phyloP scores from a whole-genome alignment of 495 filamentous ascomycete species.

The Rhizodiscina lignyota region DNA sequence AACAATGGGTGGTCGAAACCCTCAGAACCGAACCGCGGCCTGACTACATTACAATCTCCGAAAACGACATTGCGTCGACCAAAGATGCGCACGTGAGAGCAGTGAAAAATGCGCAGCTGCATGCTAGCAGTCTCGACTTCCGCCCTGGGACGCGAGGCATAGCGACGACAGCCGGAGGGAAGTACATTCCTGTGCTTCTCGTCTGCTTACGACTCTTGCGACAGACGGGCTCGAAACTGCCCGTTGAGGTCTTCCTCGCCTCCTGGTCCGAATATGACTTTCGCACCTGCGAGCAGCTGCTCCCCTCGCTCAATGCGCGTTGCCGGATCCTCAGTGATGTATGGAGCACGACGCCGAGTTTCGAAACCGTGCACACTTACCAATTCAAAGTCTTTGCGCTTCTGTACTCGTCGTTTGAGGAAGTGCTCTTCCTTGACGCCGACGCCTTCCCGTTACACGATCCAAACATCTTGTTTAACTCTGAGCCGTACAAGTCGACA shows the following conservation, averaged over 20 bases:
- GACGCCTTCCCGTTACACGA: conserved; percentile 37
- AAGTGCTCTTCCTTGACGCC: conserved; percentile 46
- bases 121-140: no score
- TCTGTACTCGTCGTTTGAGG: conserved; percentile 41
- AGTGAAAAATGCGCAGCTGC: no score
- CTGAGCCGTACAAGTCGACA: conserved; percentile 32
- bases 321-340: conserved; percentile 23
- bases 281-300: conserved; percentile 31
- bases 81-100: no score
- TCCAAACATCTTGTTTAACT: conserved; percentile 32
- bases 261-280: conserved; percentile 31
- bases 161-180: background rate
- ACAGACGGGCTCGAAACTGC: conserved; percentile 35
- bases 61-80: no score
- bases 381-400: conserved; percentile 47
- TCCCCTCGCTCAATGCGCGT: conserved; percentile 32
- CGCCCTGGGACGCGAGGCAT: background rate
- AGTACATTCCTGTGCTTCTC: background rate
- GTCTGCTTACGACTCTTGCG: conserved; percentile 41
- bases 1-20: no score
- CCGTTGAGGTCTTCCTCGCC: conserved; percentile 42
- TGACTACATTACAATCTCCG: no score
- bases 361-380: conserved; percentile 21
- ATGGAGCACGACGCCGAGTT: no score
- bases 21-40: no score